phyloP scores from a whole-genome alignment of 2,329 filamentous ascomycete genomes.

The Arthrobotrys sphaeroides region DNA sequence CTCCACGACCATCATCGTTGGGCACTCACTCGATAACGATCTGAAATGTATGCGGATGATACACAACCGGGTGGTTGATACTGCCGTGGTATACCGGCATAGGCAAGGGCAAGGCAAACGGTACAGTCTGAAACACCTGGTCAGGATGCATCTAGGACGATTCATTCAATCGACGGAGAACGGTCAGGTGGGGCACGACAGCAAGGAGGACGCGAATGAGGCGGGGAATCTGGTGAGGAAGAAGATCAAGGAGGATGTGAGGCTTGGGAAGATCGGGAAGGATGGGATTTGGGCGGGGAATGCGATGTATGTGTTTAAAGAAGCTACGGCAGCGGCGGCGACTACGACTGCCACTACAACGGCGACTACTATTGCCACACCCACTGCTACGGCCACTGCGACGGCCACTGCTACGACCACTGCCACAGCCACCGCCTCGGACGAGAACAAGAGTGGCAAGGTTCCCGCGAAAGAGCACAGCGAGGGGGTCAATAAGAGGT shows the following conservation, averaged over 20 bases:
- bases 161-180: conserved; percentile 73
- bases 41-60: conserved; percentile 85
- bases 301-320: background rate
- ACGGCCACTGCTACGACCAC: too few relatives aligned
- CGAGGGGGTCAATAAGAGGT: too few relatives aligned
- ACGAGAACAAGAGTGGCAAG: too few relatives aligned
- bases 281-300: conserved; percentile 38
- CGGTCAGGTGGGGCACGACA: conserved; percentile 80
- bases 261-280: conserved; percentile 23
- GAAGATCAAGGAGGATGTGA: conserved; percentile 66
- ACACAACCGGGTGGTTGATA: conserved; percentile 86
- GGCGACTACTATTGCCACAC: background rate
- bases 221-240: conserved; percentile 85
- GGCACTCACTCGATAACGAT: conserved; percentile 95
- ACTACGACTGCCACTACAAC: background rate
- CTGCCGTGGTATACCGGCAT: conserved; percentile 83
- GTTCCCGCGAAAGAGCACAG: too few relatives aligned
- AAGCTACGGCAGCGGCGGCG: background rate
- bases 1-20: conserved; percentile 82
- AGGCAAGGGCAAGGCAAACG: conserved; percentile 80
- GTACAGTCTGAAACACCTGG: conserved; percentile 78
- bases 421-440: too few relatives aligned
- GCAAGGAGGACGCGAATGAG: conserved; percentile 86
- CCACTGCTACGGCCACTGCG: too few relatives aligned
- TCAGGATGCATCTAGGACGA: conserved; percentile 73